These are phyloP conservation scores for Neolecta irregularis DNA, from an alignment of 1,139 yeast genomes.

Conservation along the genomic window DNA sequence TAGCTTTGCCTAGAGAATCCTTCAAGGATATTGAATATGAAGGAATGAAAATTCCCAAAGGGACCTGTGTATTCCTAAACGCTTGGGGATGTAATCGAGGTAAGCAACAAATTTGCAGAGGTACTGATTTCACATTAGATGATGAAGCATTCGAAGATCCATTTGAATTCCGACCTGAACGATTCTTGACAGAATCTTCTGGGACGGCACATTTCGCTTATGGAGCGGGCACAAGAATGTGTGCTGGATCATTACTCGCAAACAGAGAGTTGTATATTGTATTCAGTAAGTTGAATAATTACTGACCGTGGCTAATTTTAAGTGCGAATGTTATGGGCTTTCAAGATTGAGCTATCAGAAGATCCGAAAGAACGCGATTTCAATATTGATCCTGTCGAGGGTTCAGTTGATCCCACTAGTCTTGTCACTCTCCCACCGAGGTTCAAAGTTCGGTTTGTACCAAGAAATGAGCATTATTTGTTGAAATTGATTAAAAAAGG, in stretches of 20 bases:
- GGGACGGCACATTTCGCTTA: conserved; percentile 35
- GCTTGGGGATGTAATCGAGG: conserved; percentile 58
- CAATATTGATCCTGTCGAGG: conserved; percentile 19
- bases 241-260: conserved; percentile 46
- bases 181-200: conserved; percentile 26
- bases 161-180: conserved; percentile 34
- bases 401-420: conserved; percentile 17
- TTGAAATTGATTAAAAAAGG: too few species aligned
- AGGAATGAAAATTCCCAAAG: conserved; percentile 33
- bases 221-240: conserved; percentile 50
- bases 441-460: conserved; percentile 16
- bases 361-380: conserved; percentile 17
- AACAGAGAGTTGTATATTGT: conserved; percentile 39
- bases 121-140: too few species aligned
- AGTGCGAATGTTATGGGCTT: conserved; percentile 25
- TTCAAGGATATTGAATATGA: conserved; percentile 33
- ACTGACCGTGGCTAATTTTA: too few species aligned
- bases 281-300: too few species aligned
- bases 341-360: too few species aligned
- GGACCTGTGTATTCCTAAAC: conserved; percentile 47
- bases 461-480: conserved; percentile 13
- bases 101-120: too few species aligned
- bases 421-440: conserved; percentile 17
- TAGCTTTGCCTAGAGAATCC: conserved; percentile 46
- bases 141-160: conserved; percentile 37